Percentiles rank a stretch among this genome's conserved stretches.
Evolutionary conservation across 129 eudicot species (phyloP).

Genomic region (Tanacetum coccineum): DNA sequence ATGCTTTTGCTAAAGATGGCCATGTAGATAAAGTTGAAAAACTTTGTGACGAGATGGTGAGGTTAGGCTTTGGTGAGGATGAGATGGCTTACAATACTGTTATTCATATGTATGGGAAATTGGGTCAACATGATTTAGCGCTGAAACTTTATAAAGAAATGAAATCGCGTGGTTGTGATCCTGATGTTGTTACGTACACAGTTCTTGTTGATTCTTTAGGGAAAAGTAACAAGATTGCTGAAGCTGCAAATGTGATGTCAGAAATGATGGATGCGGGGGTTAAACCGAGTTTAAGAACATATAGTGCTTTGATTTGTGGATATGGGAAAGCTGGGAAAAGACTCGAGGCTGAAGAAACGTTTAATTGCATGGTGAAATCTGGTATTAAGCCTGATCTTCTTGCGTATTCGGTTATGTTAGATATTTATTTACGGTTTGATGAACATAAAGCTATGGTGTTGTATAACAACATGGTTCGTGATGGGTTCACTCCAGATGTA

Average conservation of each 20-base stretch:
- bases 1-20: slow-evolving; percentile 88
- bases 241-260: slow-evolving; percentile 89
- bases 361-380: no score
- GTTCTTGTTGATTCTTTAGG: slow-evolving; percentile 85
- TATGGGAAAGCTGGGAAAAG: slow-evolving; percentile 82
- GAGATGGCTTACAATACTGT: slow-evolving; percentile 93
- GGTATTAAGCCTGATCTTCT: no score
- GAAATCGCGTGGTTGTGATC: slow-evolving; percentile 30
- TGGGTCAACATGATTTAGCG: slow-evolving; percentile 66
- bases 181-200: slow-evolving; percentile 92
- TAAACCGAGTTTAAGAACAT: slow-evolving; percentile 80
- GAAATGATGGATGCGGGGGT: slow-evolving; percentile 83
- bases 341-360: slow-evolving; percentile 59
- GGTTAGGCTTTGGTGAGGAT: slow-evolving; percentile 5
- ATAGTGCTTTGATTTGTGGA: slow-evolving; percentile 91
- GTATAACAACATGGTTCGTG: slow-evolving; percentile 64
- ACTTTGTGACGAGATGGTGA: slow-evolving; percentile 73
- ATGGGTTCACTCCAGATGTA: slow-evolving; percentile 67
- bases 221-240: slow-evolving; percentile 69
- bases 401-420: slow-evolving; percentile 57
- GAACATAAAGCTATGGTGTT: slow-evolving; percentile 51
- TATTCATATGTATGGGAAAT: slow-evolving; percentile 86
- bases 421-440: slow-evolving; percentile 54
- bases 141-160: slow-evolving; percentile 53
- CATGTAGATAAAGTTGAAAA: slow-evolving; percentile 57